Base-by-base conservation (phyloP, 495 filamentous ascomycete species). In the Podospora comata region DNA sequence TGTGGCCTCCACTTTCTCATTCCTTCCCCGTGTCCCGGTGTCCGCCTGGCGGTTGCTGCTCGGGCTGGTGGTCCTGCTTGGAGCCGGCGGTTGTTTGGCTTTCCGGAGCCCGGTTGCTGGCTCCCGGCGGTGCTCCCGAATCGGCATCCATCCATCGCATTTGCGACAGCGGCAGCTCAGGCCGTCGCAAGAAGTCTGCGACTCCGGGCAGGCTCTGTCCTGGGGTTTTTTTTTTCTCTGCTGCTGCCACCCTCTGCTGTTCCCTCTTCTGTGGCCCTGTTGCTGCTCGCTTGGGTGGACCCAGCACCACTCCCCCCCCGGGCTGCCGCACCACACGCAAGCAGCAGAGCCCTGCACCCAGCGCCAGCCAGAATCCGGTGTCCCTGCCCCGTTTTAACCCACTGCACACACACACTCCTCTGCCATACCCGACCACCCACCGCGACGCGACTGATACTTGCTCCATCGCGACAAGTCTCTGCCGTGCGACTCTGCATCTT, bases 391-490 rank as follows among this genome's bases (percentile, higher is more conserved):
- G 71, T 72, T 70, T 48, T 67, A 71, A 71, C 71, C 61, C 69
- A 76, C 74, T 71, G 66, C 72, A 73, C 71, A 74, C 70, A 68
- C 69, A 69, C 68, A 66, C 71, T 69, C 65, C 20, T 55, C 71
- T 59, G 57, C 70, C 76, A 74, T 75, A 71, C 67, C 66, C 62
- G 48, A 76, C 72, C 77, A 48, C 39, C 72, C 77, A 48, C 39
- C 82, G 82, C 82, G 82, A 84, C 82, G 82, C 82, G 82, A 83
- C 81, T 80, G 74, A 58, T 32, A 32, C 55, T 58, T 48, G 23
- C 78, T 81, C 77, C 79, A 84, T 84, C 82, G 81, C 81, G 80
- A 82, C 78, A 75, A 71, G 77, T 74, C 74, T 76, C 75, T 74
- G 75, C 77, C 72, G 75, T 79, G 76, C 76, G 72, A 78, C 77